A percentile compares a stretch with the other conserved stretches of the same genome.
phyloP scores from a whole-genome alignment of 2,329 filamentous ascomycete genomes.

The Neonectria ditissima region DNA sequence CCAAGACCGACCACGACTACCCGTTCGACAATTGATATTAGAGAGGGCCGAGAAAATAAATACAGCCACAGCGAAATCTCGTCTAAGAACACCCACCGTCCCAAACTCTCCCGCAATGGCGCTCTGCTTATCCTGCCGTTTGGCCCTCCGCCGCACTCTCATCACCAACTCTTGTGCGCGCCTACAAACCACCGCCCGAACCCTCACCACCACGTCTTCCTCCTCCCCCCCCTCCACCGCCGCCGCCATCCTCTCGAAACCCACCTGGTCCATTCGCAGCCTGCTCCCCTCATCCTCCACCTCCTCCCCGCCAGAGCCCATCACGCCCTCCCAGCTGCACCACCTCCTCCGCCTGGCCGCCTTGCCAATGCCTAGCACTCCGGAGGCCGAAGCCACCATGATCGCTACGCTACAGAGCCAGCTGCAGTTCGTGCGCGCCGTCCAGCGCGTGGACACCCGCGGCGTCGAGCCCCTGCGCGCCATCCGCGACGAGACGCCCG shows the following conservation, averaged over 20 bases:
- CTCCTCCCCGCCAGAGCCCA: slow-evolving; percentile 51
- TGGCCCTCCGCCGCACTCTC: slow-evolving; percentile 41
- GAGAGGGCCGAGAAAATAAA: background rate
- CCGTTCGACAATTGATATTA: background rate
- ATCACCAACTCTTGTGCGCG: slow-evolving; percentile 21
- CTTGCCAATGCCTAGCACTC: slow-evolving; percentile 76
- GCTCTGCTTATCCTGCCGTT: slow-evolving; percentile 48
- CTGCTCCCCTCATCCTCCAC: slow-evolving; percentile 67
- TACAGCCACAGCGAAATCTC: background rate
- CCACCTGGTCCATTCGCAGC: slow-evolving; percentile 86
- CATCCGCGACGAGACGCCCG: slow-evolving; percentile 83
- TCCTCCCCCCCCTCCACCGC: slow-evolving; percentile 22
- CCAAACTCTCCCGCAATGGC: slow-evolving; percentile 39
- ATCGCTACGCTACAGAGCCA: slow-evolving; percentile 82
- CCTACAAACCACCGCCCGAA: slow-evolving; percentile 20
- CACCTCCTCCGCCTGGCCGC: slow-evolving; percentile 92
- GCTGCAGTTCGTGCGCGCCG: slow-evolving; percentile 88
- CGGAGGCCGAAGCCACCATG: slow-evolving; percentile 76
- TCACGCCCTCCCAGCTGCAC: slow-evolving; percentile 77
- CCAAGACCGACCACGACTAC: background rate
- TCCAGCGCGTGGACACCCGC: slow-evolving; percentile 82
- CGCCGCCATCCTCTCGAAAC: slow-evolving; percentile 70
- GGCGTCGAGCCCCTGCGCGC: slow-evolving; percentile 79
- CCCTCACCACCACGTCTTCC: slow-evolving; percentile 33
- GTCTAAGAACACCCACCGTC: background rate